Conservation (phyloP, 257 asterid genomes). For the Anisodus acutangulus region DNA sequence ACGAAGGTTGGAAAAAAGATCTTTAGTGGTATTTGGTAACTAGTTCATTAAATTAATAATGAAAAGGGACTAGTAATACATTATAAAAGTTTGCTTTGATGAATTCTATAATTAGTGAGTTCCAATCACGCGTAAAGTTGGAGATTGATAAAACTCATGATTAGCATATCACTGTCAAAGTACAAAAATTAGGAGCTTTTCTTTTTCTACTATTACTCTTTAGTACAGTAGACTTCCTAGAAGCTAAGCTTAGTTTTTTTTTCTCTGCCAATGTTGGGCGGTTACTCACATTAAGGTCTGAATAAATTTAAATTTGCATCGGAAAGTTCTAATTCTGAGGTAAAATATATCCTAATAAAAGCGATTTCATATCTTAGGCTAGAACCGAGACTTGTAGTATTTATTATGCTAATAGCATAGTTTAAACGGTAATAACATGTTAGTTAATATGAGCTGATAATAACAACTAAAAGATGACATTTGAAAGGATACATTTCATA, state of each 20-base stretch:
- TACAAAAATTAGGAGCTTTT: not conserved
- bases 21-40: constrained; percentile 36
- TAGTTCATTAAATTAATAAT: constrained; percentile 34
- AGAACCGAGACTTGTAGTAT: too few species aligned
- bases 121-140: constrained; percentile 57
- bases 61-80: not conserved
- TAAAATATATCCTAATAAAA: too few species aligned
- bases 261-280: too few species aligned
- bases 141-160: constrained; percentile 25
- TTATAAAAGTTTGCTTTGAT: not conserved
- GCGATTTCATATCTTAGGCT: too few species aligned
- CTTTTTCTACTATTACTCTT: not conserved
- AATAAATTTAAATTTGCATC: too few species aligned
- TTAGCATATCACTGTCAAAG: not conserved
- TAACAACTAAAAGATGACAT: too few species aligned
- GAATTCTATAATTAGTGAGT: constrained; percentile 44
- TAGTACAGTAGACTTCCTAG: constrained; percentile 30
- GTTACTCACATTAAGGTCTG: too few species aligned
- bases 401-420: too few species aligned
- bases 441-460: too few species aligned
- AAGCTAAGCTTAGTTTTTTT: constrained; percentile 26
- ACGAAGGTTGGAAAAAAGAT: constrained; percentile 37
- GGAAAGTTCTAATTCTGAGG: too few species aligned
- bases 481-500: too few species aligned
- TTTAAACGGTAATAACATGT: too few species aligned